Evolutionary conservation across 148 eudicot genomes (phyloP).

Genomic region (Camellia granthamiana): DNA sequence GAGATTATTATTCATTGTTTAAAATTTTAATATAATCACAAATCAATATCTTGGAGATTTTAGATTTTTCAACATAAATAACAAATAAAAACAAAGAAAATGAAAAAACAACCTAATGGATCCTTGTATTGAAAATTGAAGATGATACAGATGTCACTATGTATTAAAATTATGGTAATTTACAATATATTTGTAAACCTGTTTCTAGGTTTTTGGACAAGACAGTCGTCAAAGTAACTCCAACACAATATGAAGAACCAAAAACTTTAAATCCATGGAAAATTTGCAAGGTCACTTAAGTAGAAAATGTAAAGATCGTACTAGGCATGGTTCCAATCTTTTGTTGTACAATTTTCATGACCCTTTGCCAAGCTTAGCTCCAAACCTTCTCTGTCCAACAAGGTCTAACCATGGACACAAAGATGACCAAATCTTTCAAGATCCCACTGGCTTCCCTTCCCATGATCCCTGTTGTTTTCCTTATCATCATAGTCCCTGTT

Average conservation of each 20-base stretch:
- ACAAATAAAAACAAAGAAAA: too few species aligned
- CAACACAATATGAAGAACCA: background rate
- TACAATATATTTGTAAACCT: background rate
- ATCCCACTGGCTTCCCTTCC: conserved; percentile 50
- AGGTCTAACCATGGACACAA: conserved; percentile 45
- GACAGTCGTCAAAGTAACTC: conserved; percentile 35
- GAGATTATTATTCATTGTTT: too few species aligned
- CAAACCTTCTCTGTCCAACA: conserved; percentile 49
- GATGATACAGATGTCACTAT: background rate
- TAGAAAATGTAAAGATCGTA: conserved; percentile 48
- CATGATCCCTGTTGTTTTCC: conserved; percentile 36
- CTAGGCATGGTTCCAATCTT: conserved; percentile 43
- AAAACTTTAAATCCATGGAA: conserved; percentile 29
- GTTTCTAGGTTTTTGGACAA: conserved; percentile 42
- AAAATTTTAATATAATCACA: too few species aligned
- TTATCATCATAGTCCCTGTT: conserved; percentile 32
- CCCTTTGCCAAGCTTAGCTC: conserved; percentile 50
- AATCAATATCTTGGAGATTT: too few species aligned
- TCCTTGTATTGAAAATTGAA: too few species aligned
- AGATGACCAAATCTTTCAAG: conserved; percentile 28
- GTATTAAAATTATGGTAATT: background rate
- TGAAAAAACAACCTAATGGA: too few species aligned
- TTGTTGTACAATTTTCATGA: conserved; percentile 39
- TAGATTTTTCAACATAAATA: too few species aligned
- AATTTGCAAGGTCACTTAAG: conserved; percentile 52